These are phyloP conservation scores for Prosopis cineraria DNA, from an alignment of 306 rosid species.

Conservation along the genomic window DNA sequence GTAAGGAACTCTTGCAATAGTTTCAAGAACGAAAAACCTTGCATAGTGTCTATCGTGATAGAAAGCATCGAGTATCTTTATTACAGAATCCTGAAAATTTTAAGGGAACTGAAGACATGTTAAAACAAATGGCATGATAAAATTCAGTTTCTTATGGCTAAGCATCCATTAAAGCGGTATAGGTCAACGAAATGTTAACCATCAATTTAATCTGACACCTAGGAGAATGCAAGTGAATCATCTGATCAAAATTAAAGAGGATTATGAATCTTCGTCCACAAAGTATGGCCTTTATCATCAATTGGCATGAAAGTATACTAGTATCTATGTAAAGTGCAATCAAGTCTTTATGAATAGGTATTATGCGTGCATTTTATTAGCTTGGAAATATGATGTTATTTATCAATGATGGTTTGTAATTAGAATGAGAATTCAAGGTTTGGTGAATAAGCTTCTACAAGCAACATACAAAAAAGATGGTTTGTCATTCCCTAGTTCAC, in stretches of 20 bases:
- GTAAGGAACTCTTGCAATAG: constrained; percentile 98
- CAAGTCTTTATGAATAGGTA: not conserved
- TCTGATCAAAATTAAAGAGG: not conserved
- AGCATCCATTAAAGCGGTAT: not conserved
- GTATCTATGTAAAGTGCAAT: not conserved
- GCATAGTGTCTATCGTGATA: constrained; percentile 83
- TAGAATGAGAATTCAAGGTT: not conserved
- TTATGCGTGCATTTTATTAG: not conserved
- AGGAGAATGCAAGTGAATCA: not conserved
- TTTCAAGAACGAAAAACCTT: constrained; percentile 92
- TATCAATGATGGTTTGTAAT: too few relatives aligned
- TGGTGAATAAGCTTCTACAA: not conserved
- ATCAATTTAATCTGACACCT: not conserved
- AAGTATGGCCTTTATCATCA: not conserved
- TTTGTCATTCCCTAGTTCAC: not conserved
- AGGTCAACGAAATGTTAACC: not conserved
- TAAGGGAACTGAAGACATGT: constrained; percentile 26
- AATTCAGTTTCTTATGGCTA: constrained; percentile 1
- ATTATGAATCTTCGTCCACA: not conserved
- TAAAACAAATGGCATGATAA: not conserved
- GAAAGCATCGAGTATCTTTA: constrained; percentile 75
- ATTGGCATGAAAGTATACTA: not conserved
- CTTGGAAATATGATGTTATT: not conserved
- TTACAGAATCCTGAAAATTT: constrained; percentile 84
- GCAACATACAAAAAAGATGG: not conserved